Evolutionary conservation across 2,329 filamentous ascomycete genomes (phyloP).

Genomic region (Colletotrichum sp.): DNA sequence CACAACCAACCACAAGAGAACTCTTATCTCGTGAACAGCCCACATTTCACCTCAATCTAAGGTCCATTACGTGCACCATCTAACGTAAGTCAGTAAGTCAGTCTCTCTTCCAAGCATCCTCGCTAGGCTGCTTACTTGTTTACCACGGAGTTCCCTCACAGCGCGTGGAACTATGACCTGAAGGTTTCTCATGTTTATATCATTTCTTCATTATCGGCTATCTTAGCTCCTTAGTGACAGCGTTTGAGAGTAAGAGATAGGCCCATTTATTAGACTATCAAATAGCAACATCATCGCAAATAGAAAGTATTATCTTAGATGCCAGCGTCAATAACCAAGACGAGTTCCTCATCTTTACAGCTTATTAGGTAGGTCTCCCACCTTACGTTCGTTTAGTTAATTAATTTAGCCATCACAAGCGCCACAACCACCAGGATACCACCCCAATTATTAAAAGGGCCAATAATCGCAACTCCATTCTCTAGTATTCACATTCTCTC

Average conservation of each 20-base stretch:
- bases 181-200: background rate
- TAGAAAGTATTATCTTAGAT: background rate
- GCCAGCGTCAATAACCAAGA: background rate
- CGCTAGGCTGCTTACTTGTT: background rate
- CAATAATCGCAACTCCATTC: background rate
- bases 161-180: background rate
- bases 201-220: background rate
- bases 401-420: background rate
- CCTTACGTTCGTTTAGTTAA: background rate
- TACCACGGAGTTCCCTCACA: background rate
- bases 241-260: background rate
- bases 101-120: background rate
- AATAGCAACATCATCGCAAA: background rate
- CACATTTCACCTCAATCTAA: too few species aligned
- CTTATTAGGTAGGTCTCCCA: background rate
- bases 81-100: background rate
- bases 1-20: background rate
- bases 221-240: background rate
- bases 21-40: too few species aligned
- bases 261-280: too few species aligned
- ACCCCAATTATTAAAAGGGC: background rate
- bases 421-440: background rate
- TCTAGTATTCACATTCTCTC: background rate
- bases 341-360: background rate
- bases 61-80: background rate